Evolutionary conservation across 148 eudicot species (phyloP).

Genomic region (Euryodendron excelsum): DNA sequence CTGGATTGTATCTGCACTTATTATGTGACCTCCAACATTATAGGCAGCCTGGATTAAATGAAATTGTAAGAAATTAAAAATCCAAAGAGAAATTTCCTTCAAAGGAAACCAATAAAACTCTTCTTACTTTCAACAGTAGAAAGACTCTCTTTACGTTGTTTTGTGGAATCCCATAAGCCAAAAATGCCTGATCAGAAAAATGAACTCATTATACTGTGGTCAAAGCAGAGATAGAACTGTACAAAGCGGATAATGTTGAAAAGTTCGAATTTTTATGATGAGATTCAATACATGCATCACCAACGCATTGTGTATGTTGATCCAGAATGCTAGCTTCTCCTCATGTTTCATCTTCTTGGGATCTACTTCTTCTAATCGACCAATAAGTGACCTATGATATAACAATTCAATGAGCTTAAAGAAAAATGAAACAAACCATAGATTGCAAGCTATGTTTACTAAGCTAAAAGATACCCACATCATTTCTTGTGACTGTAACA

Average conservation of each 20-base stretch:
- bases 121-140: constrained; percentile 79
- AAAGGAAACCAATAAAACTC: neutral
- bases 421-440: neutral
- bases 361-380: constrained; percentile 74
- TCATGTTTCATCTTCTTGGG: constrained; percentile 77
- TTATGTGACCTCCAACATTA: constrained; percentile 78
- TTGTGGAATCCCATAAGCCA: constrained; percentile 92
- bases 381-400: constrained; percentile 62
- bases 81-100: neutral
- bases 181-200: constrained; percentile 55
- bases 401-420: constrained; percentile 7
- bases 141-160: constrained; percentile 80
- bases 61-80: constrained; percentile 10
- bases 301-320: constrained; percentile 85
- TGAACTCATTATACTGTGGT: constrained; percentile 8
- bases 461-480: neutral
- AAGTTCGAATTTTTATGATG: neutral
- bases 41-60: constrained; percentile 72
- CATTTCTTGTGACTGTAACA: neutral
- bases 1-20: constrained; percentile 84
- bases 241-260: neutral
- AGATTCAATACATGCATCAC: constrained; percentile 88
- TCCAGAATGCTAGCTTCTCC: constrained; percentile 97
- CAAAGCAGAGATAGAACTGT: neutral
- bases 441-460: neutral